These are phyloP conservation scores for Yamadazyma sp. DNA, from an alignment of 805 yeast species.

Conservation along the genomic window DNA sequence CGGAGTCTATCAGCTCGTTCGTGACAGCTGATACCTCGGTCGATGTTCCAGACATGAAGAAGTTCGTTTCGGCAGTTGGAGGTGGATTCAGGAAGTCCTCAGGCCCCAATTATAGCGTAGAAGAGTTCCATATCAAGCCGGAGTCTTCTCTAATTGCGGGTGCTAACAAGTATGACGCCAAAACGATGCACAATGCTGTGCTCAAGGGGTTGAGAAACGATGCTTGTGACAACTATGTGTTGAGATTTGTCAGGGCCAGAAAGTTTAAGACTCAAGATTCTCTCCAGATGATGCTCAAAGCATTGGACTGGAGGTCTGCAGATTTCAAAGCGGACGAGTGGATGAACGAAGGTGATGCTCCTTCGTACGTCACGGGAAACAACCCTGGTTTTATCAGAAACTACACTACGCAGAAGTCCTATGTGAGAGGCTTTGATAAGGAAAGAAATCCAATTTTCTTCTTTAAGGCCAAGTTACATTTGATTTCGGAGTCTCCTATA, in stretches of 20 bases:
- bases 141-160: slow-evolving; percentile 46
- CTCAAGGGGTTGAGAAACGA: slow-evolving; percentile 53
- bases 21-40: slow-evolving; percentile 31
- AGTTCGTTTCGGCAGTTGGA: slow-evolving; percentile 8
- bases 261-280: slow-evolving; percentile 76
- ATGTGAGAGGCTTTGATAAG: slow-evolving; percentile 71
- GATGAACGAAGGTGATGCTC: slow-evolving; percentile 71
- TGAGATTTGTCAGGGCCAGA: slow-evolving; percentile 83
- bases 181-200: slow-evolving; percentile 52
- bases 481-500: slow-evolving; percentile 50
- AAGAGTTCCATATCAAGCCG: slow-evolving; percentile 17
- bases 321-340: slow-evolving; percentile 62
- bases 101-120: slow-evolving; percentile 6
- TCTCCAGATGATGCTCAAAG: slow-evolving; percentile 66
- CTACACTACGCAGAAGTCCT: slow-evolving; percentile 66
- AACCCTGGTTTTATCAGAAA: slow-evolving; percentile 52
- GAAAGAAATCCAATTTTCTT: slow-evolving; percentile 76
- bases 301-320: slow-evolving; percentile 72
- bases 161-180: slow-evolving; percentile 52
- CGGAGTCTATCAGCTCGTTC: slow-evolving; percentile 31
- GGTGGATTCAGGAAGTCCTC: neutral
- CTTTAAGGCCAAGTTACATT: slow-evolving; percentile 77
- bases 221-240: slow-evolving; percentile 72
- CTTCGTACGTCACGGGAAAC: slow-evolving; percentile 44
- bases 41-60: slow-evolving; percentile 16